These are phyloP conservation scores for Fonsecaea monophora DNA, from an alignment of 2,329 filamentous ascomycete genomes.

Conservation along the genomic window DNA sequence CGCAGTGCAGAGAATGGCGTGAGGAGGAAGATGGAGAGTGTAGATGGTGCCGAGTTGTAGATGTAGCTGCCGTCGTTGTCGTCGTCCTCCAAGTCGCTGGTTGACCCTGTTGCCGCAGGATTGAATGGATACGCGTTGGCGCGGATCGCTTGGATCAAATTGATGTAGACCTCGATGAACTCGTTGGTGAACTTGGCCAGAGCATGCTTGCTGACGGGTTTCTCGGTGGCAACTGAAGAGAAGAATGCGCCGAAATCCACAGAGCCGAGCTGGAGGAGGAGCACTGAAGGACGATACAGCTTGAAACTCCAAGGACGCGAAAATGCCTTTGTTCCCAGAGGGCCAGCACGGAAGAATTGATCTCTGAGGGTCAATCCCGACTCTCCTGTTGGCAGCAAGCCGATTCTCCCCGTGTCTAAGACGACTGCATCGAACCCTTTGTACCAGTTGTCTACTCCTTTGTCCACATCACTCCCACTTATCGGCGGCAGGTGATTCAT, in stretches of 20 bases:
- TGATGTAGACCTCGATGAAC: slow-evolving; percentile 41
- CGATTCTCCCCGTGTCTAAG: background rate
- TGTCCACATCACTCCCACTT: background rate
- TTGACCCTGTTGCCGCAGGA: slow-evolving; percentile 15
- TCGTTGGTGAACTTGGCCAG: slow-evolving; percentile 26
- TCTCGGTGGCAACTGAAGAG: background rate
- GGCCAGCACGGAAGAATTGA: slow-evolving; percentile 37
- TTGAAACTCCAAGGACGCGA: slow-evolving; percentile 47
- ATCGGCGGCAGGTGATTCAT: background rate
- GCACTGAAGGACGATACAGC: slow-evolving; percentile 45
- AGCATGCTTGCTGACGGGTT: slow-evolving; percentile 17
- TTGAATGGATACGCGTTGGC: slow-evolving; percentile 39
- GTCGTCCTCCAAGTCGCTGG: slow-evolving; percentile 13
- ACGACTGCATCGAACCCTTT: slow-evolving; percentile 15
- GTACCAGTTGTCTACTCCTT: slow-evolving; percentile 21
- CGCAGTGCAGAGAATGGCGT: slow-evolving; percentile 46
- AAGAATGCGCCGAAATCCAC: slow-evolving; percentile 27
- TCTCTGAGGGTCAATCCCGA: slow-evolving; percentile 25
- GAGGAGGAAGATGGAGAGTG: slow-evolving; percentile 49
- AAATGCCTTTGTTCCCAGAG: slow-evolving; percentile 44
- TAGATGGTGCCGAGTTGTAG: slow-evolving; percentile 39
- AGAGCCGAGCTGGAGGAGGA: slow-evolving; percentile 41
- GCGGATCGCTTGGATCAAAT: slow-evolving; percentile 47
- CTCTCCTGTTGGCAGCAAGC: background rate
- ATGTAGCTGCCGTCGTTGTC: slow-evolving; percentile 34